Evolutionary conservation across 306 rosid species (phyloP).

Genomic region (Cucurbita ficifolia): DNA sequence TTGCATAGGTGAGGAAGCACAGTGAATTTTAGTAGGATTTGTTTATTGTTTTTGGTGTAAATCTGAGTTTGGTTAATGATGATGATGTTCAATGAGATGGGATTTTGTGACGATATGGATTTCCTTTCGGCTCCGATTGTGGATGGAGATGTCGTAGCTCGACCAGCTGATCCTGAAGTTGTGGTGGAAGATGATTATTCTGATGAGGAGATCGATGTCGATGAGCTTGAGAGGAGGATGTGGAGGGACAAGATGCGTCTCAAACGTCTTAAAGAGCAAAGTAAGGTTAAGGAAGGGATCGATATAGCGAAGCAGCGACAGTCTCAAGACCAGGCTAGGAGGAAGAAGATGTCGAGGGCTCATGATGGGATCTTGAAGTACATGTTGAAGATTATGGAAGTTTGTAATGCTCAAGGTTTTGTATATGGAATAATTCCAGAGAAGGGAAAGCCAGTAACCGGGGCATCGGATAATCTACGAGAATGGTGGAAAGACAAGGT

Average conservation of each 20-base stretch:
- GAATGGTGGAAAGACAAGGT: conserved; percentile 96
- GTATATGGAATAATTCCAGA: conserved; percentile 84
- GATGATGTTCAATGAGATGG: conserved; percentile 54
- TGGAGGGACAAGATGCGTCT: conserved; percentile 60
- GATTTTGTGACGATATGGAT: conserved; percentile 48
- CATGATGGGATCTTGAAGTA: conserved; percentile 78
- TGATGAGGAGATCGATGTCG: conserved; percentile 47
- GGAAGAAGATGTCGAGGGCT: conserved; percentile 86
- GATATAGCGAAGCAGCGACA: conserved; percentile 50
- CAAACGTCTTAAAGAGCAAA: conserved; percentile 49
- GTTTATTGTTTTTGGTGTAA: background rate
- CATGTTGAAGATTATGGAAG: conserved; percentile 92
- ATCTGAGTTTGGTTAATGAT: conserved; percentile 9
- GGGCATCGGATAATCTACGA: conserved; percentile 81
- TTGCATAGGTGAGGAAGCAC: background rate
- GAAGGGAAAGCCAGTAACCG: conserved; percentile 77
- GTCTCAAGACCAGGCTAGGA: conserved; percentile 70
- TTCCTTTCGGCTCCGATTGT: conserved; percentile 32
- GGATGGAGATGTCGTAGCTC: conserved; percentile 28
- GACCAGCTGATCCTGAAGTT: conserved; percentile 31
- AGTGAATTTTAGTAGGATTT: background rate
- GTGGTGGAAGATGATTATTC: conserved; percentile 42
- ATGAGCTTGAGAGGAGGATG: conserved; percentile 69
- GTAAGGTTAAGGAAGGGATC: conserved; percentile 39
- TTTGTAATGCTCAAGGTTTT: conserved; percentile 81